Evolutionary conservation across 116 monocot genomes (phyloP).

Genomic region (Posidonia oceanica): DNA sequence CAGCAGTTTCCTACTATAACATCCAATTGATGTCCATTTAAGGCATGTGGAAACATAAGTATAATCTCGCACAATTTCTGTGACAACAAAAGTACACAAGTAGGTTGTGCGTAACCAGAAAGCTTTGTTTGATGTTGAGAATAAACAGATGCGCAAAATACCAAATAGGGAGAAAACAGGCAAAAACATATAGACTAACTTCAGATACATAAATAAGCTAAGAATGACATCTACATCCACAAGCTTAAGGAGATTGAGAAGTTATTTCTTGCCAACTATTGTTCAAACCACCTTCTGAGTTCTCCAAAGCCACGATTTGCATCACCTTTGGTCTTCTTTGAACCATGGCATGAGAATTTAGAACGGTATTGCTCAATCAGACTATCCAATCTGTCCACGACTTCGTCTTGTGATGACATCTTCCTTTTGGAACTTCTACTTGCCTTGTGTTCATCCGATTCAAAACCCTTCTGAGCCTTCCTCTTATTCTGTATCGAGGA

Average conservation of each 20-base stretch:
- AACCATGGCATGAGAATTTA: slow-evolving; percentile 29
- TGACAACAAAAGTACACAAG: no score
- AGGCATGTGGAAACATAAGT: no score
- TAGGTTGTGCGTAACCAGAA: no score
- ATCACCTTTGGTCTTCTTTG: slow-evolving; percentile 20
- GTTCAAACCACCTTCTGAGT: slow-evolving; percentile 74
- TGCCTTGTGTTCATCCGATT: slow-evolving; percentile 6
- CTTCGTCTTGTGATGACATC: slow-evolving; percentile 11
- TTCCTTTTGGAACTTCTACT: slow-evolving; percentile 23
- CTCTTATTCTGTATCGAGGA: slow-evolving; percentile 5
- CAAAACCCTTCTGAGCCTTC: not conserved
- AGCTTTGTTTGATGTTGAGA: no score
- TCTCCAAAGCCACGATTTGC: slow-evolving; percentile 19
- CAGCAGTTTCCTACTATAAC: no score
- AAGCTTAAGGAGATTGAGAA: no score
- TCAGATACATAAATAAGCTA: no score
- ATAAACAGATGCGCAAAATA: not conserved
- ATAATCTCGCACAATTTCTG: no score
- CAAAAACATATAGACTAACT: not conserved
- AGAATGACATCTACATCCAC: no score
- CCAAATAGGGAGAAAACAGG: not conserved
- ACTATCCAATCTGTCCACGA: slow-evolving; percentile 48
- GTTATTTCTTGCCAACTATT: not conserved
- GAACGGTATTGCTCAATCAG: slow-evolving; percentile 65
- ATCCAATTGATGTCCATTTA: no score